phyloP scores from a whole-genome alignment of 2,329 filamentous ascomycete species.

The Corinectria fuckeliana region DNA sequence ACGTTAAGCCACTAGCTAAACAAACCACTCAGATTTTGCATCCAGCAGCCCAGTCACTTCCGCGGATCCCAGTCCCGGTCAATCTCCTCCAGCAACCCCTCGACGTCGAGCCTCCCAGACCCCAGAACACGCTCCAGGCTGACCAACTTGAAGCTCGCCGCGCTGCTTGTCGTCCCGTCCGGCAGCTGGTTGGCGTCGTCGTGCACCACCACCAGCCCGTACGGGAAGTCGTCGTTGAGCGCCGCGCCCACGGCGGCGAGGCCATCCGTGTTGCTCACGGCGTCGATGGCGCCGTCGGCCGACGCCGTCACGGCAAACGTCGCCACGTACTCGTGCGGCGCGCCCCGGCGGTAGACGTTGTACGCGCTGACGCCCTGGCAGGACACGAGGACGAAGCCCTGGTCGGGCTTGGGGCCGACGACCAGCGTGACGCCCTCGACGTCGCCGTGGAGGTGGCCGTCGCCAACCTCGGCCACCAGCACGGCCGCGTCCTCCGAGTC shows the following conservation, averaged over 20 bases:
- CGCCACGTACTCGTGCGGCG: constrained; percentile 56
- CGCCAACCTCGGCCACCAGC: constrained; percentile 51
- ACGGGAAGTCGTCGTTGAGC: constrained; percentile 50
- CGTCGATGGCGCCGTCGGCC: constrained; percentile 50
- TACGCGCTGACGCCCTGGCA: constrained; percentile 61
- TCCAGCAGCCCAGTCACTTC: constrained; percentile 3
- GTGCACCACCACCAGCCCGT: constrained; percentile 57
- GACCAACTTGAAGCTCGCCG: constrained; percentile 59
- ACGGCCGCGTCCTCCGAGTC: constrained; percentile 44
- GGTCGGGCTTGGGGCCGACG: constrained; percentile 48
- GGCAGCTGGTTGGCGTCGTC: constrained; percentile 60
- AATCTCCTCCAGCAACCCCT: constrained; percentile 43
- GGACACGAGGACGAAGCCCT: constrained; percentile 59
- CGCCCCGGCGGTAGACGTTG: constrained; percentile 56
- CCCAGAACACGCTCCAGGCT: constrained; percentile 49
- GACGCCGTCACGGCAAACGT: constrained; percentile 56
- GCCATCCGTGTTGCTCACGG: constrained; percentile 61
- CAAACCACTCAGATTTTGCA: neutral
- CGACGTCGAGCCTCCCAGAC: constrained; percentile 31
- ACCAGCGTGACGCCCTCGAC: constrained; percentile 62
- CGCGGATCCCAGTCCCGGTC: constrained; percentile 51
- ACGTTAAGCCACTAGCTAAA: neutral
- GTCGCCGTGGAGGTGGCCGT: constrained; percentile 56
- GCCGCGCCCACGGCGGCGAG: constrained; percentile 53
- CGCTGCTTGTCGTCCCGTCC: constrained; percentile 50